Percentiles rank a stretch among this genome's conserved stretches.
Conservation (phyloP, 2,329 filamentous ascomycete species). For the Penicillium sp. region DNA sequence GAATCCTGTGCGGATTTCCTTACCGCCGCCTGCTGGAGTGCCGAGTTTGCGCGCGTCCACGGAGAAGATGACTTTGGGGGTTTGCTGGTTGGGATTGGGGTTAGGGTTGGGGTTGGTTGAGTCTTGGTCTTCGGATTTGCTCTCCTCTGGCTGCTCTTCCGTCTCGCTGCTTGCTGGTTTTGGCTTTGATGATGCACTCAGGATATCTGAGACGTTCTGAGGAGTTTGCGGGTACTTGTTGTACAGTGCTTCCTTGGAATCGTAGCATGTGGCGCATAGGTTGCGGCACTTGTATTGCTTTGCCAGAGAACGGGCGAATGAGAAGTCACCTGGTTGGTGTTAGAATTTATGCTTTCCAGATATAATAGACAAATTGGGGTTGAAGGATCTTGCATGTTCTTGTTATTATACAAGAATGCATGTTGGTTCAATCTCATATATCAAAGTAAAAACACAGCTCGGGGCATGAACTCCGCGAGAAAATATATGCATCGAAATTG, state of each 20-base stretch:
- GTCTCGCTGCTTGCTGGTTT: constrained; percentile 1
- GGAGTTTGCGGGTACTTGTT: constrained; percentile 73
- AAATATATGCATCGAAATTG: not conserved
- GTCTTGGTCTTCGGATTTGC: not conserved
- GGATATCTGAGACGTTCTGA: constrained; percentile 55
- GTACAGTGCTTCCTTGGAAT: constrained; percentile 51
- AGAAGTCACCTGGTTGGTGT: constrained; percentile 39
- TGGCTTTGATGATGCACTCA: constrained; percentile 19
- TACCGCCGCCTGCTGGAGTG: constrained; percentile 38
- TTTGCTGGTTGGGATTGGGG: not conserved
- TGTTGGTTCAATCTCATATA: not conserved
- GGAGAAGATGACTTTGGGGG: constrained; percentile 42
- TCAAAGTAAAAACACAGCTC: not conserved
- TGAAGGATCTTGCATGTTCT: not conserved
- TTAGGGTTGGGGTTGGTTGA: not conserved
- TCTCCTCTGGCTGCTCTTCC: not conserved
- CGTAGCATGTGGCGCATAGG: constrained; percentile 48
- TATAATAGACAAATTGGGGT: not conserved
- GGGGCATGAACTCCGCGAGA: not conserved
- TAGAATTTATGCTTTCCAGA: not conserved
- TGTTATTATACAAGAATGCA: not conserved
- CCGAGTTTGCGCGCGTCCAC: constrained; percentile 48
- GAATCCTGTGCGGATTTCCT: constrained; percentile 46
- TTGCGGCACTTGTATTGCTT: constrained; percentile 43
- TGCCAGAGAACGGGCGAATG: constrained; percentile 48